Conservation (phyloP, 176 grass and related monocot genomes). For the Oryza officinalis region DNA sequence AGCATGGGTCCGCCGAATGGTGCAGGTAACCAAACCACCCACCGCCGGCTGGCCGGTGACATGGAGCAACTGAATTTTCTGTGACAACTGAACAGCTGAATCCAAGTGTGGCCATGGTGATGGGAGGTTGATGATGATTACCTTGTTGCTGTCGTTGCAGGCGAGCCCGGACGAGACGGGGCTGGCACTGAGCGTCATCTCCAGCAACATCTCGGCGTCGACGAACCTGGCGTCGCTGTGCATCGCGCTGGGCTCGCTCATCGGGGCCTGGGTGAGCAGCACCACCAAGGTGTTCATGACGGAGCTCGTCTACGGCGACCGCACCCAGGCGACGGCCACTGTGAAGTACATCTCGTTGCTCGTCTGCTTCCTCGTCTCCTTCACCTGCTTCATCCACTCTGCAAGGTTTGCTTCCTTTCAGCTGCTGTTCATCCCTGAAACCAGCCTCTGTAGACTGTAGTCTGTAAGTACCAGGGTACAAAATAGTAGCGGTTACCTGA, state of each 20-base stretch:
- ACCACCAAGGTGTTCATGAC: slow-evolving; percentile 74
- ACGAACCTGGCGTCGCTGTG: slow-evolving; percentile 83
- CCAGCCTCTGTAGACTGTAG: background rate
- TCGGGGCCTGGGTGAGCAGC: slow-evolving; percentile 87
- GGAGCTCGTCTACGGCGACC: slow-evolving; percentile 75
- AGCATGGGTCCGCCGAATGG: slow-evolving; percentile 77
- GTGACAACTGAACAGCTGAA: background rate
- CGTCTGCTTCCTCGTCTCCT: slow-evolving; percentile 77
- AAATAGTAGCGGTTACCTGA: background rate
- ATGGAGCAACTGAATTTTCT: background rate
- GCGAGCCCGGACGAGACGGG: slow-evolving; percentile 46
- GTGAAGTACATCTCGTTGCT: slow-evolving; percentile 93
- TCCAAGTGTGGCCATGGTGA: background rate
- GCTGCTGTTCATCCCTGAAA: background rate
- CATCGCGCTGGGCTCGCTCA: slow-evolving; percentile 84
- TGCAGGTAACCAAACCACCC: slow-evolving; percentile 43
- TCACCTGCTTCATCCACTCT: slow-evolving; percentile 99
- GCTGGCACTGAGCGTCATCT: slow-evolving; percentile 76
- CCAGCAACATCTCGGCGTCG: slow-evolving; percentile 77
- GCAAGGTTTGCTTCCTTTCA: slow-evolving; percentile 41
- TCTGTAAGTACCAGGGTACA: background rate
- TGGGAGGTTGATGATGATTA: background rate
- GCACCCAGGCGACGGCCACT: slow-evolving; percentile 60
- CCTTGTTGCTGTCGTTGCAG: slow-evolving; percentile 20
- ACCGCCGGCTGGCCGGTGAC: background rate